phyloP scores from a whole-genome alignment of 2,329 filamentous ascomycete species.

The Chalara sp. region DNA sequence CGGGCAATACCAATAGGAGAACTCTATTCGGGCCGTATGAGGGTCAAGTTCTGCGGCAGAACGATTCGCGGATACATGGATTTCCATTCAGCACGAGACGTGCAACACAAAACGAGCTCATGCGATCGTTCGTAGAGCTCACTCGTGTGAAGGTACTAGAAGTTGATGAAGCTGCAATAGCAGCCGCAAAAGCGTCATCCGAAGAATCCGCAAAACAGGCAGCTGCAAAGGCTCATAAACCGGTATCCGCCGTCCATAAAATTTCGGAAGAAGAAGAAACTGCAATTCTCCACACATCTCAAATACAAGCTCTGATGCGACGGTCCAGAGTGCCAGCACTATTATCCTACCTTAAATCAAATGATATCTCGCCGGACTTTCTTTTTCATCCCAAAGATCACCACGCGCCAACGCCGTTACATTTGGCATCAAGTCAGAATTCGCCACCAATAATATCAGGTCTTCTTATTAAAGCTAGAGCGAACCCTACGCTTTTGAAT shows the following conservation, averaged over 20 bases:
- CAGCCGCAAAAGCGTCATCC: constrained; percentile 39
- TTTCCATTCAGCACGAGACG: constrained; percentile 92
- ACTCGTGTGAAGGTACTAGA: constrained; percentile 82
- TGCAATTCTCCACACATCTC: constrained; percentile 75
- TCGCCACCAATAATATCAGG: constrained; percentile 70
- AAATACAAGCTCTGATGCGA: constrained; percentile 80
- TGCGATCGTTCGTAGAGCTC: constrained; percentile 89
- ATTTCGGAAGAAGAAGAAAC: constrained; percentile 78
- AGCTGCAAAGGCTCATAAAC: constrained; percentile 38
- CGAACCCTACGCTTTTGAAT: constrained; percentile 66
- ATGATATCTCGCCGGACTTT: constrained; percentile 66
- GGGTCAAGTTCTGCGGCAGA: constrained; percentile 70
- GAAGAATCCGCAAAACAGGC: constrained; percentile 39
- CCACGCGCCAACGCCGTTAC: constrained; percentile 73
- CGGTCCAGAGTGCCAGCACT: constrained; percentile 85
- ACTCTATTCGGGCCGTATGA: constrained; percentile 91
- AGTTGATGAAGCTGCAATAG: constrained; percentile 60
- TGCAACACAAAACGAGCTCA: constrained; percentile 88
- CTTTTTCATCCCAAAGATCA: constrained; percentile 66
- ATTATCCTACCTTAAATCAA: constrained; percentile 74
- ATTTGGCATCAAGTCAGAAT: constrained; percentile 79
- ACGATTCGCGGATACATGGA: constrained; percentile 73
- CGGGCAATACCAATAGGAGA: constrained; percentile 76
- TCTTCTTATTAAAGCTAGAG: constrained; percentile 65
- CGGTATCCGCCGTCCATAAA: constrained; percentile 43